phyloP scores from a whole-genome alignment of 306 rosid species.

The Cicer arietinum region DNA sequence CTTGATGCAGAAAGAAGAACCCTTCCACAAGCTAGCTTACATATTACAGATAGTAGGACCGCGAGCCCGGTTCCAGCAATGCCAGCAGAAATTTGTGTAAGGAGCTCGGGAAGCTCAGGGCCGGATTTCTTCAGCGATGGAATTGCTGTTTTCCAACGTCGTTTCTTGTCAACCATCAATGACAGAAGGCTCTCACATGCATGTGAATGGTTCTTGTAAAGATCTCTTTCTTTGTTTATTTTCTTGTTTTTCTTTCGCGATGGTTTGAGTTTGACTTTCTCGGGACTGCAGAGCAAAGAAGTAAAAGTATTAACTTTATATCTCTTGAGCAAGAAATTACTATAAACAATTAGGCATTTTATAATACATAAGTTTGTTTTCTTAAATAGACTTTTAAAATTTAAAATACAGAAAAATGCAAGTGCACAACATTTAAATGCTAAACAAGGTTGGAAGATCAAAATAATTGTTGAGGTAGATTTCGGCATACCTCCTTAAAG shows the following conservation, averaged over 20 bases:
- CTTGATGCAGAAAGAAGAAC: constrained; percentile 61
- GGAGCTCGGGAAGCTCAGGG: constrained; percentile 80
- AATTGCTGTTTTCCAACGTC: constrained; percentile 53
- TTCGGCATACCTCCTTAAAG: constrained; percentile 66
- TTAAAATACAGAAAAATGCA: not conserved
- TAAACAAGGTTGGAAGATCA: not conserved
- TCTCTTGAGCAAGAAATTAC: constrained; percentile 27
- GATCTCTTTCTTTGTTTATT: constrained; percentile 64
- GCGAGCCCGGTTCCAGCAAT: constrained; percentile 89
- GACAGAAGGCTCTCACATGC: constrained; percentile 89
- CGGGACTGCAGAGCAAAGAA: constrained; percentile 64
- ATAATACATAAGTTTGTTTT: not conserved
- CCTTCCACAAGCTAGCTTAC: constrained; percentile 65
- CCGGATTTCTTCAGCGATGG: constrained; percentile 71
- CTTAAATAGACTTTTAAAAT: constrained; percentile 19
- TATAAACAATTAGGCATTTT: not conserved
- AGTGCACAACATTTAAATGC: constrained; percentile 12
- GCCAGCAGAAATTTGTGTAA: constrained; percentile 71
- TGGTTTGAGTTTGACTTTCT: constrained; percentile 66
- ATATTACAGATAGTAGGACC: constrained; percentile 67
- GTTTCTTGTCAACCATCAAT: constrained; percentile 59
- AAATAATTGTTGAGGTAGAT: not conserved
- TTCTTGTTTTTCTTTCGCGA: constrained; percentile 63
- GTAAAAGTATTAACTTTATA: constrained; percentile 26
- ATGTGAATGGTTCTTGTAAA: constrained; percentile 66